Evolutionary conservation across 139 green algal genomes (phyloP).

Genomic region (Bryopsis sp.): DNA sequence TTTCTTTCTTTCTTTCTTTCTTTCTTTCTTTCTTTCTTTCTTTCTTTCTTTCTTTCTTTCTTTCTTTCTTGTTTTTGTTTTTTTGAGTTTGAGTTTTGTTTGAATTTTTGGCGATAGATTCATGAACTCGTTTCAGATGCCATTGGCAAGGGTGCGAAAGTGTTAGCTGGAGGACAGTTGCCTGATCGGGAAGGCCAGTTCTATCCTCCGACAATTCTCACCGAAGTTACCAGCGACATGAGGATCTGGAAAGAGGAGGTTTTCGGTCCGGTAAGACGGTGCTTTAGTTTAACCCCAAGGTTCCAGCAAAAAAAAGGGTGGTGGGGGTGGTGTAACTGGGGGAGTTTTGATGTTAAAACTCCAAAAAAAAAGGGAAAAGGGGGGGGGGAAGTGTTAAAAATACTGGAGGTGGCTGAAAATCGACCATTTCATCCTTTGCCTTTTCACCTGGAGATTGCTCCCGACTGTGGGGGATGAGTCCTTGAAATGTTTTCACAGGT

Average conservation of each 20-base stretch:
- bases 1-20: no score
- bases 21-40: no score
- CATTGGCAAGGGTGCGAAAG: constrained; percentile 65
- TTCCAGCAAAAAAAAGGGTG: no score
- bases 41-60: no score
- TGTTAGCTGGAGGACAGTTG: constrained; percentile 59
- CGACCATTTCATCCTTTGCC: background rate
- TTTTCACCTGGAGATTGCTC: constrained; percentile 16
- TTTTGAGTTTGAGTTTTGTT: no score
- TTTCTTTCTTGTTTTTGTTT: no score
- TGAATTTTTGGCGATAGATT: constrained; percentile 31
- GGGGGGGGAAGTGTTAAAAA: no score
- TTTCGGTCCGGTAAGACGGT: constrained; percentile 85
- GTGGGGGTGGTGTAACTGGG: no score
- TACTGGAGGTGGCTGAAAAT: no score
- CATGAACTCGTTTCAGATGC: constrained; percentile 86
- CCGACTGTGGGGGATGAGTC: background rate
- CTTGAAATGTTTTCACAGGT: constrained; percentile 36
- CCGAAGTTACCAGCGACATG: constrained; percentile 67
- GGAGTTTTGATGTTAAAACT: no score
- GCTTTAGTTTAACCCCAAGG: background rate
- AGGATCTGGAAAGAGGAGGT: constrained; percentile 87
- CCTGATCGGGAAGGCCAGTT: constrained; percentile 60
- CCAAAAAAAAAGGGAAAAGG: no score
- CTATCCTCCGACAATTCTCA: constrained; percentile 89